Conservation (phyloP, 2,329 filamentous ascomycete species). For the Phoma sp. region DNA sequence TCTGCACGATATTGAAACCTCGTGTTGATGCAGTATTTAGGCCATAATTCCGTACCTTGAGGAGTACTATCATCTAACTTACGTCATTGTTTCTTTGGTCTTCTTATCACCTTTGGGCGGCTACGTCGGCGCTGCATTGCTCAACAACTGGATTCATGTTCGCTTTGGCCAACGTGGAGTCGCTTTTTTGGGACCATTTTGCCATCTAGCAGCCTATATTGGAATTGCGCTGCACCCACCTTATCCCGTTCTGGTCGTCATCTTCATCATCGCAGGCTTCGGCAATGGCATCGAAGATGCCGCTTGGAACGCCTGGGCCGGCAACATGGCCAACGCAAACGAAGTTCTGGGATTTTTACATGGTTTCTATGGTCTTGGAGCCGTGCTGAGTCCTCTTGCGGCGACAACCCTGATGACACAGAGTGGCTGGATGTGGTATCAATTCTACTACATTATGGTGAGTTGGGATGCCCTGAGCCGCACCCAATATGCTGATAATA, state of each 20-base stretch:
- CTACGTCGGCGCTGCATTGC: slow-evolving; percentile 66
- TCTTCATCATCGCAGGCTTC: slow-evolving; percentile 71
- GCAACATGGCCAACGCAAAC: slow-evolving; percentile 74
- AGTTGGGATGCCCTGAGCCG: slow-evolving; percentile 21
- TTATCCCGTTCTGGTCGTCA: slow-evolving; percentile 68
- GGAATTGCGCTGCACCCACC: slow-evolving; percentile 70
- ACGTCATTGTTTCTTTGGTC: slow-evolving; percentile 68
- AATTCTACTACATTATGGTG: slow-evolving; percentile 78
- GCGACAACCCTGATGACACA: slow-evolving; percentile 74
- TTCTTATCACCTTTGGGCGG: slow-evolving; percentile 71
- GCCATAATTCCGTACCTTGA: slow-evolving; percentile 55
- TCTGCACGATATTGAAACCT: neutral
- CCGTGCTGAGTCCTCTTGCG: slow-evolving; percentile 70
- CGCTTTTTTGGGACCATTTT: slow-evolving; percentile 68
- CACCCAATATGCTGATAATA: neutral
- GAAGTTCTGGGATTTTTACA: slow-evolving; percentile 75
- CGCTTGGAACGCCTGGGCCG: slow-evolving; percentile 67
- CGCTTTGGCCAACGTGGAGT: slow-evolving; percentile 72
- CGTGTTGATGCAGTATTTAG: neutral
- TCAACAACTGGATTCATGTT: slow-evolving; percentile 69
- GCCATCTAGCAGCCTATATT: slow-evolving; percentile 70
- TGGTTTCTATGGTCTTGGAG: slow-evolving; percentile 73
- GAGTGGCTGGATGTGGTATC: slow-evolving; percentile 68
- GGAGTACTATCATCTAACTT: slow-evolving; percentile 65
- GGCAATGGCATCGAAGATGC: slow-evolving; percentile 72